phyloP scores from a whole-genome alignment of 768 basidiomycete species.

The Tylopilus rubrobrunneus region DNA sequence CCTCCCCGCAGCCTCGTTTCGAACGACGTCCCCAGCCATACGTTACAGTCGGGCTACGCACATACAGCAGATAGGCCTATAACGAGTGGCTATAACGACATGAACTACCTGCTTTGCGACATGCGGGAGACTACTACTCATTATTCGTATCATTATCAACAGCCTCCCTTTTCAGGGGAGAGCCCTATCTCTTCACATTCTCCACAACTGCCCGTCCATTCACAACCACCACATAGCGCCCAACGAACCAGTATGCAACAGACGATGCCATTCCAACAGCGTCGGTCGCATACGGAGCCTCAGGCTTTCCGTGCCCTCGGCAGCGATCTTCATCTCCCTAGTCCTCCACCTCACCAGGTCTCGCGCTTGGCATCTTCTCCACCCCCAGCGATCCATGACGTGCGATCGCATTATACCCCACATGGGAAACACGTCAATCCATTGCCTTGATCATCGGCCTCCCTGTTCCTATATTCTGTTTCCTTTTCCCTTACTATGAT shows the following conservation, averaged over 20 bases:
- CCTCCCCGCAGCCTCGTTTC: slow-evolving; percentile 42
- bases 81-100: slow-evolving; percentile 43
- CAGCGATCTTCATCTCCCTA: slow-evolving; percentile 49
- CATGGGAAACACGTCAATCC: slow-evolving; percentile 47
- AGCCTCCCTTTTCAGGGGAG: slow-evolving; percentile 44
- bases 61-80: slow-evolving; percentile 51
- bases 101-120: slow-evolving; percentile 44
- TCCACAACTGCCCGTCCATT: slow-evolving; percentile 37
- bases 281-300: slow-evolving; percentile 56
- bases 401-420: slow-evolving; percentile 35
- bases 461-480: slow-evolving; percentile 15
- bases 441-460: slow-evolving; percentile 37
- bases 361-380: slow-evolving; percentile 45
- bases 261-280: slow-evolving; percentile 48
- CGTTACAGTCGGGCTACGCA: slow-evolving; percentile 38
- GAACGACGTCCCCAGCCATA: slow-evolving; percentile 37
- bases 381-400: slow-evolving; percentile 34
- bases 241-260: slow-evolving; percentile 40
- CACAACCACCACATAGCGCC: slow-evolving; percentile 31
- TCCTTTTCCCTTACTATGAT: slow-evolving; percentile 14
- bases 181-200: slow-evolving; percentile 41
- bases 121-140: slow-evolving; percentile 45
- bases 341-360: slow-evolving; percentile 38
- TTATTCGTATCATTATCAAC: slow-evolving; percentile 52
- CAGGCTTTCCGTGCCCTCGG: slow-evolving; percentile 47